Evolutionary conservation across 495 filamentous ascomycete genomes (phyloP).

Genomic region (Aspergillus saccharolyticus): DNA sequence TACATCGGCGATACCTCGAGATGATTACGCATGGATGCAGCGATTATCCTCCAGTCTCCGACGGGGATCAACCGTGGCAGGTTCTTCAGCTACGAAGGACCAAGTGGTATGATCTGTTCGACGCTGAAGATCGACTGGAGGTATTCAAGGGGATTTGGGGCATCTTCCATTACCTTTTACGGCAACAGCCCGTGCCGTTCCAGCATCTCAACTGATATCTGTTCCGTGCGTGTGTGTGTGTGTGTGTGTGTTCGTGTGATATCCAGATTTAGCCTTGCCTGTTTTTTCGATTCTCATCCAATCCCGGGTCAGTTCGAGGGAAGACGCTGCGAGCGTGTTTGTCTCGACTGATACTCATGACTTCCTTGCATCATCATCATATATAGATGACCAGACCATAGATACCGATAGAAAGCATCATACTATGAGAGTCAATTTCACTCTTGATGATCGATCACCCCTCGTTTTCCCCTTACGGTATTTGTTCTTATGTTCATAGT

Average conservation of each 20-base stretch:
- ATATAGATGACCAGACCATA: neutral
- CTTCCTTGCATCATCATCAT: neutral
- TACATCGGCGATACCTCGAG: constrained; percentile 62
- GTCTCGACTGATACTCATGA: neutral
- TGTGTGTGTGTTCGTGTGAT: neutral
- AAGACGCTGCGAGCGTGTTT: neutral
- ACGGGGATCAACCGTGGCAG: constrained; percentile 57
- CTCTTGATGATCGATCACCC: too few species aligned
- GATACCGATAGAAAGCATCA: neutral
- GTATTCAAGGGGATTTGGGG: constrained; percentile 71
- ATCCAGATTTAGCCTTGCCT: neutral
- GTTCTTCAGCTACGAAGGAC: constrained; percentile 61
- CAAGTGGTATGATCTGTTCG: constrained; percentile 74
- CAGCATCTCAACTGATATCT: neutral
- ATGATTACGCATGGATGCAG: constrained; percentile 39
- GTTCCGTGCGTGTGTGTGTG: neutral
- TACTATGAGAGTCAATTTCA: too few species aligned
- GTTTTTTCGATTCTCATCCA: neutral
- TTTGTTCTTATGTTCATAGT: too few species aligned
- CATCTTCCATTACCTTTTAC: constrained; percentile 67
- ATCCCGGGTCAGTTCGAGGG: neutral
- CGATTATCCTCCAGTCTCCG: constrained; percentile 33
- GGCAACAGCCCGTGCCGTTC: constrained; percentile 19
- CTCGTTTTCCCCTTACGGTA: too few species aligned
- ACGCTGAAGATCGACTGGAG: constrained; percentile 60